Conservation (phyloP, 139 green algal species). For the Trebouxia sp. region DNA sequence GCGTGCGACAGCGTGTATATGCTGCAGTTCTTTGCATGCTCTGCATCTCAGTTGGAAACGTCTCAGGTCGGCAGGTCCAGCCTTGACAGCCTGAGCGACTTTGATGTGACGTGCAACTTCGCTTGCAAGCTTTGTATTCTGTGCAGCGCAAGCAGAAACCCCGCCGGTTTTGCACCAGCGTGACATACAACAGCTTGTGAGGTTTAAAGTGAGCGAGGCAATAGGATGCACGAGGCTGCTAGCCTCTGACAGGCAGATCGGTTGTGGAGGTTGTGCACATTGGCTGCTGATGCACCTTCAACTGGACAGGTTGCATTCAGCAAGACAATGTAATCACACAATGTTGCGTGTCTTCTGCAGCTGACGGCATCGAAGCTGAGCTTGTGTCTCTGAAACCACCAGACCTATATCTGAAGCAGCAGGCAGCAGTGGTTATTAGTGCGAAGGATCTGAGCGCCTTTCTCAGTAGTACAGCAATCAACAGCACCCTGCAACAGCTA, state of each 20-base stretch:
- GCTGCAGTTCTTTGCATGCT: no score
- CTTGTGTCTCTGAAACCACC: not conserved
- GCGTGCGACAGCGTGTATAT: no score
- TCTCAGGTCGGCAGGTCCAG: no score
- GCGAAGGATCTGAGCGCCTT: not conserved
- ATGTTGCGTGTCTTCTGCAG: no score
- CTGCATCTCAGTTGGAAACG: no score
- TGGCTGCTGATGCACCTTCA: not conserved
- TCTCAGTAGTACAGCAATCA: not conserved
- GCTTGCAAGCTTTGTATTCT: not conserved
- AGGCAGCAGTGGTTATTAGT: not conserved
- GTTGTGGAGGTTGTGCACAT: not conserved
- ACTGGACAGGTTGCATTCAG: no score
- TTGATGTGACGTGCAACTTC: no score
- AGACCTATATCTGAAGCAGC: not conserved
- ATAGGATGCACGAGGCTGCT: constrained; percentile 8
- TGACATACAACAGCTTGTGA: not conserved
- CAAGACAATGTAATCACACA: no score
- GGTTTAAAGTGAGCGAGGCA: not conserved
- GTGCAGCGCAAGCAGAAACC: not conserved
- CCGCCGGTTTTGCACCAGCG: not conserved
- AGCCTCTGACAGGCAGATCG: not conserved
- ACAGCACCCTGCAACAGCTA: not conserved
- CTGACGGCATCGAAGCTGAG: not conserved
- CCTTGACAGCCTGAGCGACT: no score